A percentile compares a stretch with the other conserved stretches of the same genome.
Conservation (phyloP, 2,329 filamentous ascomycete species). For the Colletotrichum tanaceti region DNA sequence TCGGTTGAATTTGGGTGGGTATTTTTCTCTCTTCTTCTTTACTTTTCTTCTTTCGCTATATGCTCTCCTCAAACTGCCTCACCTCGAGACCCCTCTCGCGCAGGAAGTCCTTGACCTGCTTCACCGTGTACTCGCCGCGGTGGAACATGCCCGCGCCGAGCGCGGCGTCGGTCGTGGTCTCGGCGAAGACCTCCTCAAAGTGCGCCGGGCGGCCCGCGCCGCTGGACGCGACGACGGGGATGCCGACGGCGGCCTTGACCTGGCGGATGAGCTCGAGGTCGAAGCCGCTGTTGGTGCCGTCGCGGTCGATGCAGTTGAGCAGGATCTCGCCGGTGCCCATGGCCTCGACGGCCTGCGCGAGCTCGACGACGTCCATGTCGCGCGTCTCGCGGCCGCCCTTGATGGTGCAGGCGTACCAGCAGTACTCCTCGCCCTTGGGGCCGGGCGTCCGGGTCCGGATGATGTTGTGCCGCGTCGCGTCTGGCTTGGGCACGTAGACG, state of each 20-base stretch:
- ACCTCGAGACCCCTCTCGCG: constrained; percentile 78
- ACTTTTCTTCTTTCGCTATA: constrained; percentile 45
- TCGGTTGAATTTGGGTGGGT: no score
- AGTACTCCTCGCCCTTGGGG: constrained; percentile 80
- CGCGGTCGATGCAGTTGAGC: constrained; percentile 97
- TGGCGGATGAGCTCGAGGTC: constrained; percentile 91
- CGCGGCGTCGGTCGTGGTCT: constrained; percentile 90
- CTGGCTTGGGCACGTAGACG: constrained; percentile 81
- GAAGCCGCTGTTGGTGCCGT: constrained; percentile 94
- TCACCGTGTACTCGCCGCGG: constrained; percentile 92
- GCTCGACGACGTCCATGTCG: constrained; percentile 90
- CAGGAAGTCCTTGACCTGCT: constrained; percentile 90
- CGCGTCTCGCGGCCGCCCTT: constrained; percentile 95
- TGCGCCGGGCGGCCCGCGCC: constrained; percentile 89
- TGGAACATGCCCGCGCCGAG: constrained; percentile 98
- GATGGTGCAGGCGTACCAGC: constrained; percentile 98
- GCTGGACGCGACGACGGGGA: constrained; percentile 95
- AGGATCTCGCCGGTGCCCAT: constrained; percentile 96
- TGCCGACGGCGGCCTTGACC: constrained; percentile 87
- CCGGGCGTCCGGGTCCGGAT: constrained; percentile 77
- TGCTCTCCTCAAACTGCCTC: constrained; percentile 77
- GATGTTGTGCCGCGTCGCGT: constrained; percentile 78
- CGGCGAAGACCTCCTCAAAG: constrained; percentile 89
- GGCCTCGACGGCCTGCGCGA: constrained; percentile 89
- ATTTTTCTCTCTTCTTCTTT: background rate